Evolutionary conservation across 1,284 basidiomycete genomes (phyloP).

Genomic region (Phellopilus nigrolimitatus): DNA sequence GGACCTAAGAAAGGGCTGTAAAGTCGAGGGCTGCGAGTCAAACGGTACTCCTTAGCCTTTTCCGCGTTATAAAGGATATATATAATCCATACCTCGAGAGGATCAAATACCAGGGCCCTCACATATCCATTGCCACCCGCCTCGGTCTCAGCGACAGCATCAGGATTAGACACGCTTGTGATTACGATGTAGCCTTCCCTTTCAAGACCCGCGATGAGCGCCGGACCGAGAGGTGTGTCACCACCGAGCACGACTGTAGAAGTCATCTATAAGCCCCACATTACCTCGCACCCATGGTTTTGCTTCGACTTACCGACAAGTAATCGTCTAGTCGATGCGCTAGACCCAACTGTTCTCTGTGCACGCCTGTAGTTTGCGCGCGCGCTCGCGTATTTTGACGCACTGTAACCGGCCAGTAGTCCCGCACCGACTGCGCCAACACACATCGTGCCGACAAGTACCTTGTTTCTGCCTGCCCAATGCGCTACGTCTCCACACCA

Average conservation of each 20-base stretch:
- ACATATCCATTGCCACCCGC: slow-evolving; percentile 64
- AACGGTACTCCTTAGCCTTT: slow-evolving; percentile 2
- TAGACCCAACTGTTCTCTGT: slow-evolving; percentile 30
- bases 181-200: slow-evolving; percentile 76
- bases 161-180: slow-evolving; percentile 63
- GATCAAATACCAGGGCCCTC: slow-evolving; percentile 73
- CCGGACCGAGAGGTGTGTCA: slow-evolving; percentile 62
- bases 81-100: slow-evolving; percentile 51
- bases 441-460: slow-evolving; percentile 48
- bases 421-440: slow-evolving; percentile 54
- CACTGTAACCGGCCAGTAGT: slow-evolving; percentile 52
- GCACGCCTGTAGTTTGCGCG: slow-evolving; percentile 31
- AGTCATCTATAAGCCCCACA: slow-evolving; percentile 4
- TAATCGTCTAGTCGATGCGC: slow-evolving; percentile 40
- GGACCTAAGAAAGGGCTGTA: slow-evolving; percentile 72
- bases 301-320: slow-evolving; percentile 55
- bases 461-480: slow-evolving; percentile 56
- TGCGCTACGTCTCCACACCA: slow-evolving; percentile 41
- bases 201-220: slow-evolving; percentile 68
- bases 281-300: neutral
- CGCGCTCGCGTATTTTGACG: slow-evolving; percentile 29
- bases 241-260: slow-evolving; percentile 71
- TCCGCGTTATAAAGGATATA: slow-evolving; percentile 3
- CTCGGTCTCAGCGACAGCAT: slow-evolving; percentile 60
- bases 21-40: slow-evolving; percentile 51